Base-by-base conservation (phyloP, 2,329 filamentous ascomycete genomes). In the Claviceps quebecensis region DNA sequence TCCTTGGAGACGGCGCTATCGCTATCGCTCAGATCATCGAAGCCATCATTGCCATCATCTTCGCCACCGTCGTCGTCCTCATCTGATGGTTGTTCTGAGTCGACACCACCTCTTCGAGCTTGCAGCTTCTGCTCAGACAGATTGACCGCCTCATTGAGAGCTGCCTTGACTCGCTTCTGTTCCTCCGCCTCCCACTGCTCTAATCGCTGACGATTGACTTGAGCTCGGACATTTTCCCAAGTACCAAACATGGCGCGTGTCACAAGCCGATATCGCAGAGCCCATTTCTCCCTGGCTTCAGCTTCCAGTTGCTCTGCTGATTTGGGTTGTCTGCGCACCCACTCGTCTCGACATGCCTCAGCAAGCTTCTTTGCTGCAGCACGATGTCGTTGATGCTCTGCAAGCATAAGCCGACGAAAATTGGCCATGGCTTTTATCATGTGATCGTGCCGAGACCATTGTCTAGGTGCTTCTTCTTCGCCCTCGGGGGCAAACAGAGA, bases 371-470 rank as follows among this genome's bases (percentile, higher is more conserved):
- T 95, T 1, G 91, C 91, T 2, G 77, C 73, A n/a, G 78, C 73
- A 38, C 80, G 80, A 66, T 97, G 91, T 13, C 83, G 76, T 56
- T 80, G 79, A 58, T 89, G 86, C 65, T 98, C 93, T 52, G 81
- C 78, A 2, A 83, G 68, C 69, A 97, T 79, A 38, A 97, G 73
- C 59, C 82, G 86, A 47, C 87, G 81, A 59, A 97, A 91, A 58
- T 90, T 84, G 13, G 84, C 63, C 53, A 86, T 83, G 55, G 95
- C 90, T 46, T 83, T 83, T 45, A 86, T 74, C 50, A 97, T 75
- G 63, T 97, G 87, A 61, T 97, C 90, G 61, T 81, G 78, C 58
- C 94, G 89, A n/a, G 85, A 82, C 73, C 87, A 97, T 60, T 93
- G 87, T 49, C 78, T 76, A 0, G 81, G 78, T 0, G 86, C 86